Evolutionary conservation across 164 flowering plant genomes (phyloP), one percentile per base, ranked within the genome.

Genomic region (Warburgia ugandensis): DNA sequence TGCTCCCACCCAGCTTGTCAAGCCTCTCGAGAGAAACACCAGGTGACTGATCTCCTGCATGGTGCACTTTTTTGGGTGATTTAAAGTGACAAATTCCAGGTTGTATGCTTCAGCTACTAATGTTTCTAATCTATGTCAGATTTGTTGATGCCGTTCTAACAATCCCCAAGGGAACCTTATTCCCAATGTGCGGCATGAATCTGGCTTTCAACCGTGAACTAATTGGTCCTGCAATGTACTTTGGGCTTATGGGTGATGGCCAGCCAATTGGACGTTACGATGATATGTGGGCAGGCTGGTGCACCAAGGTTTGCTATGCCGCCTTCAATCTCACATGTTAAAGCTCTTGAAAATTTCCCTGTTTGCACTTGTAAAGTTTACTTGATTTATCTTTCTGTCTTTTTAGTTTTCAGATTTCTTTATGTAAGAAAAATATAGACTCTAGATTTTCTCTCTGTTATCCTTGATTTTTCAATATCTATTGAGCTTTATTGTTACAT

Each of bases 221-320:
- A 65, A 79, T 84, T 44, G 94, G 94, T 20, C 81, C 94, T 52
- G 84, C 86, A 19, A 80, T 85, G 89, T 82, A 82, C 73, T 82
- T 82, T 64, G 89, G 86, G 17, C 80, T 84, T 45, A 81, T 81
- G 92, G 92, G 92, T 64, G 92, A 81, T 71, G 88, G 94, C 16
- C 94, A 84, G 66, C 86, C 88, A 2, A 84, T 79, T 68, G 88
- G 94, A 5, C 86, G 88, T 31, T 81, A 84, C 53, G 92, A 84
- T 23, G 92, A 84, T 37, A 84, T 84, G 83, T 81, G 87, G 92
- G 87, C 87, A 61, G 92, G 94, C 25, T 81, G 88, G 94, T 84
- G 94, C 73, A 65, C 45, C 38, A 84, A 84, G 89, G 94, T 84
- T 12, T 22, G 56, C 12, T 27, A 17, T 17, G 1, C 10, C 30